Conservation (phyloP, 2,329 filamentous ascomycete genomes). For the Tothia fuscella region DNA sequence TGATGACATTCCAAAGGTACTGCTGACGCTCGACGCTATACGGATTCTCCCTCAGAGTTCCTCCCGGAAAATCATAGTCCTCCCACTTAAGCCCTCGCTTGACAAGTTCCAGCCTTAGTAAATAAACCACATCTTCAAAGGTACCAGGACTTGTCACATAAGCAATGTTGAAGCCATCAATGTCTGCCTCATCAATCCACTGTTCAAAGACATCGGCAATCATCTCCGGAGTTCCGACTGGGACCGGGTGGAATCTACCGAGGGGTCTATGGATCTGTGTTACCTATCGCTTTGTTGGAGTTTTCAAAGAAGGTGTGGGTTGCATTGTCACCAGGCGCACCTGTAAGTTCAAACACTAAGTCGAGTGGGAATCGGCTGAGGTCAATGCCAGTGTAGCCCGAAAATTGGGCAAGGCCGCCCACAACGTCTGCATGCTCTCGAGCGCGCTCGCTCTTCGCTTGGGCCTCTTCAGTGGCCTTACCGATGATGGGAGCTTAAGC, state of each 20-base stretch:
- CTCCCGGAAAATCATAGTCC: slow-evolving; percentile 25
- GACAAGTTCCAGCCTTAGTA: slow-evolving; percentile 37
- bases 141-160: slow-evolving; percentile 41
- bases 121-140: slow-evolving; percentile 40
- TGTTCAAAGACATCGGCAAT: slow-evolving; percentile 38
- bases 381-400: slow-evolving; percentile 18
- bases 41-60: slow-evolving; percentile 29
- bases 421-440: slow-evolving; percentile 13
- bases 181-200: slow-evolving; percentile 33
- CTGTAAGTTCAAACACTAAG: slow-evolving; percentile 14
- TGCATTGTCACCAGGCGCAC: slow-evolving; percentile 7
- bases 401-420: slow-evolving; percentile 18
- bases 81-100: slow-evolving; percentile 21
- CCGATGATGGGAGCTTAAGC: slow-evolving; percentile 31
- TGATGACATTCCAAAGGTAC: slow-evolving; percentile 22
- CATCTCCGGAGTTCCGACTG: slow-evolving; percentile 33
- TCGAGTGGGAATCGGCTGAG: slow-evolving; percentile 16
- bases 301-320: slow-evolving; percentile 9
- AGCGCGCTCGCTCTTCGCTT: slow-evolving; percentile 26
- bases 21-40: slow-evolving; percentile 21
- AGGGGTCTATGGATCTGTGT: slow-evolving; percentile 27
- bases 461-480: slow-evolving; percentile 32
- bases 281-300: slow-evolving; percentile 10
- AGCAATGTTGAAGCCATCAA: slow-evolving; percentile 31
- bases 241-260: slow-evolving; percentile 38